These are phyloP conservation scores for Scutellaria galericulata DNA, from an alignment of 257 asterid genomes.

Conservation along the genomic window DNA sequence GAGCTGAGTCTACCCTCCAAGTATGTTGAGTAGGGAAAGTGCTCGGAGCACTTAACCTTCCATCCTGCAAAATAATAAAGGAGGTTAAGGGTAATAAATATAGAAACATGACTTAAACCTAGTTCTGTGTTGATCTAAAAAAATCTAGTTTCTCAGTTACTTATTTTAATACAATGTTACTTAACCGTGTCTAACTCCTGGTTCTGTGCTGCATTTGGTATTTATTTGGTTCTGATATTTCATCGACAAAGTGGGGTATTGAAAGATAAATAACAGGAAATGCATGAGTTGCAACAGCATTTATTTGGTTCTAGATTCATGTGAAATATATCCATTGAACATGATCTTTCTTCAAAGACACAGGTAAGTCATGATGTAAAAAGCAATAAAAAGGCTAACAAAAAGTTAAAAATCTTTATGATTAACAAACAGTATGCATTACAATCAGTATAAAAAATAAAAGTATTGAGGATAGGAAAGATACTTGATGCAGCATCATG, in stretches of 20 bases:
- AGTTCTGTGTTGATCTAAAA: neutral
- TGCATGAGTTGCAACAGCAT: neutral
- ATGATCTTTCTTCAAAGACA: constrained; percentile 4
- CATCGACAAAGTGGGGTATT: neutral
- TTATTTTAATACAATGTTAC: neutral
- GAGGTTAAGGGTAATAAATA: constrained; percentile 30
- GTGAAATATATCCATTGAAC: neutral
- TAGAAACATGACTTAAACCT: neutral
- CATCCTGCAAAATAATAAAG: constrained; percentile 62
- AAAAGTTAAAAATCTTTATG: constrained; percentile 7
- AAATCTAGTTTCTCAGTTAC: neutral
- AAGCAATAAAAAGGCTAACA: neutral
- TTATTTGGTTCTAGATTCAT: constrained; percentile 4
- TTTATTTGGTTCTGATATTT: neutral
- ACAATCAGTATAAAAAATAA: constrained; percentile 15
- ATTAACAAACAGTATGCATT: constrained; percentile 7
- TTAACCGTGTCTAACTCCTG: neutral
- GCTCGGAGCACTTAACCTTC: constrained; percentile 76
- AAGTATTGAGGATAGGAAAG: constrained; percentile 4
- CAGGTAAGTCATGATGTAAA: neutral
- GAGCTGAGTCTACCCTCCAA: constrained; percentile 83
- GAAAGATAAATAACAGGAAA: neutral
- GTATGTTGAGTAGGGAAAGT: constrained; percentile 73
- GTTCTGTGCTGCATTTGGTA: too few relatives aligned
- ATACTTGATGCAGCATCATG: constrained; percentile 72